These are phyloP conservation scores for Castanea mollissima DNA, from an alignment of 306 rosid species.

Conservation along the genomic window DNA sequence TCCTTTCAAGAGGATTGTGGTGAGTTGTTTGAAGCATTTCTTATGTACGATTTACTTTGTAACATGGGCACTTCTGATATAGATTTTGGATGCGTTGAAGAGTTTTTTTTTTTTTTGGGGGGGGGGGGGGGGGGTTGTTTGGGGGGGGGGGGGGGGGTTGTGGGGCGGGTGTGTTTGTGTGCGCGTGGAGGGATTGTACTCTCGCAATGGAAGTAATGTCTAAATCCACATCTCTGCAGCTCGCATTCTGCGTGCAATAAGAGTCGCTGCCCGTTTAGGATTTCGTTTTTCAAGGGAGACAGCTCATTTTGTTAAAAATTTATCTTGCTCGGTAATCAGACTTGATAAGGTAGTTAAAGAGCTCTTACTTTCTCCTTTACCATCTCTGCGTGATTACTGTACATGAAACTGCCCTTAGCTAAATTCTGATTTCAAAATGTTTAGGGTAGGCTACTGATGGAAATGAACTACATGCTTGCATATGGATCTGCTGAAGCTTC, in stretches of 20 bases:
- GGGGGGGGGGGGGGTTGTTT: too few relatives aligned
- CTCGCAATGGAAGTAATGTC: slow-evolving; percentile 2
- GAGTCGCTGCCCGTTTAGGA: slow-evolving; percentile 86
- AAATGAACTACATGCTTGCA: slow-evolving; percentile 85
- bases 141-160: background rate
- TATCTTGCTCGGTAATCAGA: slow-evolving; percentile 52
- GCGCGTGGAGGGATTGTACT: too few relatives aligned
- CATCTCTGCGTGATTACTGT: background rate
- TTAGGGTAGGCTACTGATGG: slow-evolving; percentile 85
- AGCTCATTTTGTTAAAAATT: slow-evolving; percentile 50
- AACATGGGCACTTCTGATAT: background rate
- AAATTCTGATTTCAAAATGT: slow-evolving; percentile 21
- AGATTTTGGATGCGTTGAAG: background rate
- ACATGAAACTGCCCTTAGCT: slow-evolving; percentile 17
- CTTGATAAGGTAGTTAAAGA: slow-evolving; percentile 70
- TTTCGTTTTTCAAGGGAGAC: slow-evolving; percentile 77
- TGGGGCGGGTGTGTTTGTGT: background rate
- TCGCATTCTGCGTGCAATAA: slow-evolving; percentile 84
- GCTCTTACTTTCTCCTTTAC: slow-evolving; percentile 18
- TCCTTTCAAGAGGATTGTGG: slow-evolving; percentile 91
- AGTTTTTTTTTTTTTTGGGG: background rate
- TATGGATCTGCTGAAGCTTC: slow-evolving; percentile 93
- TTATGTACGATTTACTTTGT: background rate
- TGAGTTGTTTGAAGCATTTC: slow-evolving; percentile 38
- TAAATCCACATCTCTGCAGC: slow-evolving; percentile 50